Evolutionary conservation across 805 yeast species (phyloP).

Genomic region (Novakomyces olei): DNA sequence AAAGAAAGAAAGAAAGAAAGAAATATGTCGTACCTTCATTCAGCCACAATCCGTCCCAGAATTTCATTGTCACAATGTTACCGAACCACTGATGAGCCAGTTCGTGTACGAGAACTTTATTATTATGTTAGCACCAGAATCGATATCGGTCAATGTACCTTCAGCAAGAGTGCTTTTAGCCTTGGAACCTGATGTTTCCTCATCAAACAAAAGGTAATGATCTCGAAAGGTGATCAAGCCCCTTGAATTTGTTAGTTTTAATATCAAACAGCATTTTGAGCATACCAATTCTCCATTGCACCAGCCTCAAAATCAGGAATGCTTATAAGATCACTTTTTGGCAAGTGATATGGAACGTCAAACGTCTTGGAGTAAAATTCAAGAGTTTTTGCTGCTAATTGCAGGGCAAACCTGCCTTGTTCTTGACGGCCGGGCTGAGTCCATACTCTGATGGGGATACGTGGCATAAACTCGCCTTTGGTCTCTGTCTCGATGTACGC

Average conservation of each 20-base stretch:
- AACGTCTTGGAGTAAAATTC: conserved; percentile 43
- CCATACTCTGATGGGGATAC: conserved; percentile 46
- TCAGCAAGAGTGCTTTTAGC: conserved; percentile 39
- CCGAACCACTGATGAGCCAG: conserved; percentile 88
- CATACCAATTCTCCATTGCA: conserved; percentile 89
- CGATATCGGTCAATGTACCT: no score
- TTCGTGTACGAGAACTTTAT: conserved; percentile 70
- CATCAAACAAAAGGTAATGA: conserved; percentile 42
- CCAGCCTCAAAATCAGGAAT: conserved; percentile 63
- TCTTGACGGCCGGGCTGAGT: conserved; percentile 45
- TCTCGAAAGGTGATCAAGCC: conserved; percentile 53
- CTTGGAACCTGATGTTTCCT: conserved; percentile 35
- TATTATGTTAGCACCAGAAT: no score
- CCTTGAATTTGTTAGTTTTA: no score
- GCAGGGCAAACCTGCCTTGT: conserved; percentile 41
- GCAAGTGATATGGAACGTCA: conserved; percentile 54
- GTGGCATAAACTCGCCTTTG: conserved; percentile 15
- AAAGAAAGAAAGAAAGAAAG: no score
- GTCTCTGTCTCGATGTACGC: conserved; percentile 33
- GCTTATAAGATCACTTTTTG: conserved; percentile 60
- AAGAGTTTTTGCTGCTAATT: conserved; percentile 39
- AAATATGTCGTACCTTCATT: no score
- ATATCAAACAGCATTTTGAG: no score
- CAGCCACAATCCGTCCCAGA: conserved; percentile 87
- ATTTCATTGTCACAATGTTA: conserved; percentile 69